Evolutionary conservation across 2,329 filamentous ascomycete genomes (phyloP), one percentile per base, ranked within the genome.

Genomic region (Taxawa tesnikishii): DNA sequence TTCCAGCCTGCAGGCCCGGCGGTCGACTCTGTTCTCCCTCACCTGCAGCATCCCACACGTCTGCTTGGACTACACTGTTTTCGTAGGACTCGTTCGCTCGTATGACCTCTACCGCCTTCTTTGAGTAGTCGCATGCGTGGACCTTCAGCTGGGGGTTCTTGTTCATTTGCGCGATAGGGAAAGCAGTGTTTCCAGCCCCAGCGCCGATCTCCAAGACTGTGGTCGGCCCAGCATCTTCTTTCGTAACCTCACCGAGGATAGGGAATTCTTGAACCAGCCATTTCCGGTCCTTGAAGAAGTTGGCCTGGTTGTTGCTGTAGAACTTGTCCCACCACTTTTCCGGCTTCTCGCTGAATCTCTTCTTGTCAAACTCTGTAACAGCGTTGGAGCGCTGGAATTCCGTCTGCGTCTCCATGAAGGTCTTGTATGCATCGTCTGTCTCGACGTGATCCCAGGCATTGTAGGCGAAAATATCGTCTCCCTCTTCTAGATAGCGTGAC

Each of bases 381-480:
- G 87, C 88, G 39, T 80, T 70, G 47, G 79, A 73, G 43, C 87
- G 77, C 62, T 98, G 90, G 60, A 79, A 80, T 28, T 73, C 72
- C 52, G 82, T 88, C 61, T 96, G 90, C 50, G 76, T 62, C 58
- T 87, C 75, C 38, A 85, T 79, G 57, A 90, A 94, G 51, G 81
- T 74, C 51, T 79, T 78, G 67, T 94, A 96, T 25, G 77, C 70
- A 46, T 83, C 75, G 61, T 96, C 88, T 54, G 85, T 85, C 59
- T 88, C 79, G 53, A 96, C 90, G 55, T 98, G 88, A 55, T 98
- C 90, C 90, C 90, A 98, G 23, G 90, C 90, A 58, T 98, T 98
- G 73, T 90, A 94, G 56, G 92, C 81, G 61, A 88, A 98, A 49
- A 93, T 83, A 54, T 96, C 71, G 61, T 94, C 87, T 51, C 76